These are phyloP conservation scores for Alternaria sp. DNA, from an alignment of 2,329 filamentous ascomycete genomes.

Conservation along the genomic window DNA sequence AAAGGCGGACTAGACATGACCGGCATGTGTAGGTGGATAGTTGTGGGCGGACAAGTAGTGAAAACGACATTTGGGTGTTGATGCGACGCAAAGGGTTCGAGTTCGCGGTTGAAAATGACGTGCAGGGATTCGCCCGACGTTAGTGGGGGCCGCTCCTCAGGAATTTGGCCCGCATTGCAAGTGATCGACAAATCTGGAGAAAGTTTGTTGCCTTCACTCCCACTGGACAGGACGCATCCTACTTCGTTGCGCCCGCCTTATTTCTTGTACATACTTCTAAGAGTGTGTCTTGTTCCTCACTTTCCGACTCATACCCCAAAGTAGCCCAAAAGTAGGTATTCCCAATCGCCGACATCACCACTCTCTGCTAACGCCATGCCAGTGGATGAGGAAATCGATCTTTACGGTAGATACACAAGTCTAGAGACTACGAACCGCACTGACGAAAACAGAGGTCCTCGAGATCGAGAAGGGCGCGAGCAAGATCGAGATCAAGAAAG, in stretches of 20 bases:
- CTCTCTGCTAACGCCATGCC: constrained; percentile 20
- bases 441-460: constrained; percentile 72
- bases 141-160: constrained; percentile 15
- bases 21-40: constrained; percentile 37
- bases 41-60: constrained; percentile 33
- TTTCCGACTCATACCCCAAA: not conserved
- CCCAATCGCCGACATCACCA: not conserved
- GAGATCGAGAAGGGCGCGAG: constrained; percentile 75
- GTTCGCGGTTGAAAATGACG: constrained; percentile 16
- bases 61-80: constrained; percentile 32
- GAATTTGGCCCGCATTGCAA: constrained; percentile 16
- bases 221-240: not conserved
- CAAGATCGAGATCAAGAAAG: constrained; percentile 89
- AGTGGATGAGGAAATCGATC: constrained; percentile 62
- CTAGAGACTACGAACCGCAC: constrained; percentile 7
- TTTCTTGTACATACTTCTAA: constrained; percentile 16
- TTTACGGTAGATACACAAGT: constrained; percentile 59
- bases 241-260: constrained; percentile 3
- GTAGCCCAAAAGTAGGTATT: constrained; percentile 4
- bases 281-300: not conserved
- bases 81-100: constrained; percentile 2
- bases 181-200: constrained; percentile 7
- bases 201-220: constrained; percentile 16
- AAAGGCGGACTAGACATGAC: constrained; percentile 38
- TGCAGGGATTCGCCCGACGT: constrained; percentile 10